phyloP scores from a whole-genome alignment of 2,329 filamentous ascomycete genomes.

The Phoma herbarum region DNA sequence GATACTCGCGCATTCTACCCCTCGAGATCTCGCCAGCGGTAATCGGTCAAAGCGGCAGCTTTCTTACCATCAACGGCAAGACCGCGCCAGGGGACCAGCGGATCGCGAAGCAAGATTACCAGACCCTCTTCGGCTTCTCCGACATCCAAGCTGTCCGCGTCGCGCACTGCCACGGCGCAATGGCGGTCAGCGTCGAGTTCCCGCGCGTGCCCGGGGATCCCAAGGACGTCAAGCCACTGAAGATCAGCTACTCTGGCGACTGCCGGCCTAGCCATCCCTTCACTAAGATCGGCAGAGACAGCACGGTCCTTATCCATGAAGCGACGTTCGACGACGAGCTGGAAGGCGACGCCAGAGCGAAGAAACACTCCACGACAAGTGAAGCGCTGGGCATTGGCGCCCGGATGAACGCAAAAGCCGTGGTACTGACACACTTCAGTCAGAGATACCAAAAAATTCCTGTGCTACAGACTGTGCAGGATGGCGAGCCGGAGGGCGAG shows the following conservation, averaged over 20 bases:
- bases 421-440: constrained; percentile 92
- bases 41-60: constrained; percentile 26
- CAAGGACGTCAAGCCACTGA: constrained; percentile 66
- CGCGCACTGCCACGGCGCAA: constrained; percentile 79
- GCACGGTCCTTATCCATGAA: constrained; percentile 91
- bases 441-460: constrained; percentile 88
- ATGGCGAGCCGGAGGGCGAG: constrained; percentile 30
- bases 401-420: constrained; percentile 79
- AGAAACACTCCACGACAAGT: constrained; percentile 88
- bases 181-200: constrained; percentile 80
- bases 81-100: constrained; percentile 6
- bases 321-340: constrained; percentile 94
- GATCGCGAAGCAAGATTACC: constrained; percentile 43
- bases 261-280: constrained; percentile 78
- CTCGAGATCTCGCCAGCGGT: constrained; percentile 53
- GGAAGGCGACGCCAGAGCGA: constrained; percentile 77
- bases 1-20: constrained; percentile 68
- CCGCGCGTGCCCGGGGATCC: constrained; percentile 56
- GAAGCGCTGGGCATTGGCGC: constrained; percentile 83
- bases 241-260: constrained; percentile 92
- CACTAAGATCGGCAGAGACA: constrained; percentile 72
- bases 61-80: constrained; percentile 37
- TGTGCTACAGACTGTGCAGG: constrained; percentile 55
- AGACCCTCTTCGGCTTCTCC: constrained; percentile 67
- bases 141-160: constrained; percentile 74